Evolutionary conservation across 2,329 filamentous ascomycete species (phyloP).

Genomic region (Penicillium nordicum): DNA sequence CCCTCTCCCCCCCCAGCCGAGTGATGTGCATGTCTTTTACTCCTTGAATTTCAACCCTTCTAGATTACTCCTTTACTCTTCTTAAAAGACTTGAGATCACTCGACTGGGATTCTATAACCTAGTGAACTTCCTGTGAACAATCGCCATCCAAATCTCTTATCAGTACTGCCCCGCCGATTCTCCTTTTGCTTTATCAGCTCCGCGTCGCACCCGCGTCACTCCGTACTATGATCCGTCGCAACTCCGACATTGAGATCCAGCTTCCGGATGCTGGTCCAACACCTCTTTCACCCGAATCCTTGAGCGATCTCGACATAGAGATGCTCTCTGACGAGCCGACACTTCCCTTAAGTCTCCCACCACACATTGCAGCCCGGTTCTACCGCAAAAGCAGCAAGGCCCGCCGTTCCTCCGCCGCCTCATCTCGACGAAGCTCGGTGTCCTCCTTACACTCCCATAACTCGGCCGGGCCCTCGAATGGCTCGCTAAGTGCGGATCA

Average conservation of each 20-base stretch:
- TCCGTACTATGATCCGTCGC: slow-evolving; percentile 37
- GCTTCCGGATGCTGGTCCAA: slow-evolving; percentile 35
- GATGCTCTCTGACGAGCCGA: slow-evolving; percentile 39
- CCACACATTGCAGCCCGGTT: slow-evolving; percentile 63
- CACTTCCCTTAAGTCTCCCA: slow-evolving; percentile 50
- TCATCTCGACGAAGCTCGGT: slow-evolving; percentile 64
- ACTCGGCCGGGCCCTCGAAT: slow-evolving; percentile 51
- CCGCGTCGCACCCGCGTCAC: slow-evolving; percentile 40
- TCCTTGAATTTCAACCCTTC: slow-evolving; percentile 9
- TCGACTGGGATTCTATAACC: background rate
- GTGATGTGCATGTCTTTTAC: slow-evolving; percentile 12
- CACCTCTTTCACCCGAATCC: slow-evolving; percentile 25
- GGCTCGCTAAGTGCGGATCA: slow-evolving; percentile 55
- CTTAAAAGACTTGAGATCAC: background rate
- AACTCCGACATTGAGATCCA: slow-evolving; percentile 44
- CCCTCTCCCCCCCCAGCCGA: slow-evolving; percentile 21
- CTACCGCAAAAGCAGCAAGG: slow-evolving; percentile 52
- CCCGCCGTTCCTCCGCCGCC: slow-evolving; percentile 58
- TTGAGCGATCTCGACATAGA: slow-evolving; percentile 38
- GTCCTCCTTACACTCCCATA: slow-evolving; percentile 61
- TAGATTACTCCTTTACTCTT: background rate
- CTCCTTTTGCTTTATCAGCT: slow-evolving; percentile 10
- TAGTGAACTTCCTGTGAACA: background rate
- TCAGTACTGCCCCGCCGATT: slow-evolving; percentile 47
- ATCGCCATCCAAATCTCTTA: slow-evolving; percentile 33